Base-by-base conservation (phyloP, 1,139 yeast species). In the Wickerhamiella pararugosa region DNA sequence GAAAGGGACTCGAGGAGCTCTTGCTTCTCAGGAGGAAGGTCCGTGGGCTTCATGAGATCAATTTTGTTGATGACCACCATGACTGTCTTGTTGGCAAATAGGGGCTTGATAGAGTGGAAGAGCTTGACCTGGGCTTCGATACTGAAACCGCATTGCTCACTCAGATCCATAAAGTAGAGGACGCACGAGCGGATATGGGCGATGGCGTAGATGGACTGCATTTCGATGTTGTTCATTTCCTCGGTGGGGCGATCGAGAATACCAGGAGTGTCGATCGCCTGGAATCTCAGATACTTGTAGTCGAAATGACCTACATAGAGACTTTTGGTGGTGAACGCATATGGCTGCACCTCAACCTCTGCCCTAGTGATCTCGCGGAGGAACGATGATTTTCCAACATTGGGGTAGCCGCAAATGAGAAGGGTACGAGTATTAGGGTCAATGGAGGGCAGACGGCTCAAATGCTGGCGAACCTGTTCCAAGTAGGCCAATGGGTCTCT, bases 221-320 rank as follows among this genome's bases (percentile, higher is more conserved):
- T 90, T 70, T 90, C 99, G 63, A 90, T 92, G 66, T 92, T 90
- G 69, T 87, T 92, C 99, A 90, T 92, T 62, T 90, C 97, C 64
- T 90, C 99, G 39, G 97, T 86, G 48, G 98, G 98, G 64, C 97
- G 79, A 65, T 90, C 99, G 61, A 90, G 70, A 58, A 90, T 87
- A 70, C 99, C 99, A 28, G 99, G 99, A 30, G 99, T 90, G 64
- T 90, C 99, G 59, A 90, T 90, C 45, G 97, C 98, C 68, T 90
- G 99, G 70, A 90, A 90, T 59, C 99, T 73, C 59, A 90, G 70
- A 64, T 90, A 92, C 67, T 90, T 90, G 70, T 90, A 90, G 65
- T 90, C 99, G 62, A 90, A 90, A 74, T 90, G 98, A 71, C 92
- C 98, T 63, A 90, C 98, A 70, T 87, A 90, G 61, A 90, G 94